A percentile compares a stretch with the other conserved stretches of the same genome.
These are phyloP conservation scores for Fusarium poae DNA, from an alignment of 2,329 filamentous ascomycete genomes.

Conservation along the genomic window DNA sequence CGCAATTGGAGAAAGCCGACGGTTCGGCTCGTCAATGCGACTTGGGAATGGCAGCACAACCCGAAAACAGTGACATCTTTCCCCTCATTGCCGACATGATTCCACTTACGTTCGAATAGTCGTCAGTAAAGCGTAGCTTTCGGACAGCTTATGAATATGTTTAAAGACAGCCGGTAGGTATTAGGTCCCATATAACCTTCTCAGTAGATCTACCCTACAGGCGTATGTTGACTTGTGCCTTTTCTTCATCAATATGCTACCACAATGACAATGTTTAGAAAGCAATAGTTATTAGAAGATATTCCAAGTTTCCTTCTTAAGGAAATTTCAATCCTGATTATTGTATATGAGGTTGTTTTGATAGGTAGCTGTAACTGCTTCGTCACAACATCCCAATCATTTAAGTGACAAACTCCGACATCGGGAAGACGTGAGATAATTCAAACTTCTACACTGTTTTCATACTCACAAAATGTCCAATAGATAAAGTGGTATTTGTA, in stretches of 20 bases:
- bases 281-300: background rate
- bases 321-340: too few species aligned
- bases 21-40: slow-evolving; percentile 25
- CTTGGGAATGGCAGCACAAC: slow-evolving; percentile 3
- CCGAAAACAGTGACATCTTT: slow-evolving; percentile 23
- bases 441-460: too few species aligned
- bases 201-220: background rate
- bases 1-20: slow-evolving; percentile 22
- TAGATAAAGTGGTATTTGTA: background rate
- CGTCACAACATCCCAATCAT: background rate
- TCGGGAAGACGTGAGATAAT: background rate
- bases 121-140: background rate
- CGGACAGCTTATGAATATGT: background rate
- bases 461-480: background rate
- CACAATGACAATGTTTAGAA: background rate
- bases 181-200: background rate
- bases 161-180: background rate
- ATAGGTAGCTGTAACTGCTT: background rate
- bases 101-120: background rate
- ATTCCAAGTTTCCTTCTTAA: too few species aligned
- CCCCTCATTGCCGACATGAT: slow-evolving; percentile 8
- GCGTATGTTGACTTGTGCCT: background rate
- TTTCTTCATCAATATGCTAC: background rate
- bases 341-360: too few species aligned
- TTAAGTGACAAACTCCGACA: background rate